These are phyloP conservation scores for Glycyrrhiza uralensis DNA, from an alignment of 306 rosid genomes.

Conservation along the genomic window DNA sequence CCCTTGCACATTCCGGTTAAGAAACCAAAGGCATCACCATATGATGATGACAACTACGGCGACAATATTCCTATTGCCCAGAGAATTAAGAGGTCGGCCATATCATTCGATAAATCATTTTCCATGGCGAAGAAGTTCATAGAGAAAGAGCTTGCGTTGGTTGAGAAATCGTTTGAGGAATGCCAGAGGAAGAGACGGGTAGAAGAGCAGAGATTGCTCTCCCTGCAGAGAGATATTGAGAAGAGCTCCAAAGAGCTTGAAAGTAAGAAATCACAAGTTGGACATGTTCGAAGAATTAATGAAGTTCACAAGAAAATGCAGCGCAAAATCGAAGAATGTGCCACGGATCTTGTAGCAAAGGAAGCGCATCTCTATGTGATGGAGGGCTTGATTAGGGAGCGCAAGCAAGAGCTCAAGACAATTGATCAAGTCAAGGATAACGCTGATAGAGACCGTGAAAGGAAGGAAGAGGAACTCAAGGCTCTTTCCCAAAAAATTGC, in stretches of 20 bases:
- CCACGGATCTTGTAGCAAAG: not conserved
- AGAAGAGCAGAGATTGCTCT: conserved; percentile 26
- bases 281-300: not conserved
- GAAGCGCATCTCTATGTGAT: not conserved
- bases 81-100: not conserved
- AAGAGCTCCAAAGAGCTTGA: conserved; percentile 29
- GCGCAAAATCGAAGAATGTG: not conserved
- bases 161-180: conserved; percentile 14
- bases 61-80: not conserved
- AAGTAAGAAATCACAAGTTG: conserved; percentile 28
- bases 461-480: conserved; percentile 17
- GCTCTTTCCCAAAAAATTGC: not conserved
- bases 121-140: not conserved
- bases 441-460: not conserved
- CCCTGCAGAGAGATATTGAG: conserved; percentile 21
- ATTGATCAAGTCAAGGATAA: not conserved
- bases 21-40: not conserved
- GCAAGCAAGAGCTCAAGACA: not conserved
- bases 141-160: conserved; percentile 18
- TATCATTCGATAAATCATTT: not conserved
- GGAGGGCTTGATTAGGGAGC: not conserved
- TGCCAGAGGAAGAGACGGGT: not conserved
- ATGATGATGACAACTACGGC: not conserved
- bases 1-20: not conserved
- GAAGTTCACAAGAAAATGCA: not conserved